Conservation (phyloP, 2,329 filamentous ascomycete genomes). For the Pseudogymnoascus sp. region DNA sequence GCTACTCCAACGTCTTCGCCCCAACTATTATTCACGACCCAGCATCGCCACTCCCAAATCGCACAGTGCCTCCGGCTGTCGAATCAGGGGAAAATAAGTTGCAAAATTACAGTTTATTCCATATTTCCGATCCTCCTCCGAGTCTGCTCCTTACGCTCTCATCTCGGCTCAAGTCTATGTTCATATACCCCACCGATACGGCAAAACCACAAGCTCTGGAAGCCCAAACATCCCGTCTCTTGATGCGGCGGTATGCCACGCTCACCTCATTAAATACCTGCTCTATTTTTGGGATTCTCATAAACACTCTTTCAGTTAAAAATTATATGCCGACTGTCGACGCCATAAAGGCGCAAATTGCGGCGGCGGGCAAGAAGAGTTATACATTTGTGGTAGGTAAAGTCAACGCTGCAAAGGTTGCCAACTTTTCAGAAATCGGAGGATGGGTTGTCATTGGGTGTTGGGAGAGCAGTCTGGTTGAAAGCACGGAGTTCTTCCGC, state of each 20-base stretch:
- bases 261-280: conserved; percentile 72
- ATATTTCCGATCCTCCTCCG: conserved; percentile 74
- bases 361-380: conserved; percentile 78
- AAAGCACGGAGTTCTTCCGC: conserved; percentile 80
- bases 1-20: conserved; percentile 62
- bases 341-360: conserved; percentile 64
- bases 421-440: conserved; percentile 91
- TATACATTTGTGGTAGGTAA: conserved; percentile 97
- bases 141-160: conserved; percentile 81
- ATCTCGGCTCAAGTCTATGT: conserved; percentile 68
- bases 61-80: conserved; percentile 51
- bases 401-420: conserved; percentile 88
- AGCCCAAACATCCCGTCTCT: conserved; percentile 41
- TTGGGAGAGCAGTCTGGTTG: conserved; percentile 91
- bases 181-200: conserved; percentile 60
- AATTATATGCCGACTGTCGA: conserved; percentile 81
- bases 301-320: conserved; percentile 87
- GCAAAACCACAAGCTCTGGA: conserved; percentile 25
- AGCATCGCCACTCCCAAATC: conserved; percentile 73
- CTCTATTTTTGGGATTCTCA: conserved; percentile 83
- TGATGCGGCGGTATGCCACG: conserved; percentile 82
- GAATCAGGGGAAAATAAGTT: conserved; percentile 33
- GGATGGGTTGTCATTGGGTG: conserved; percentile 97
- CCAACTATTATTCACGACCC: conserved; percentile 73
- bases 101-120: conserved; percentile 58